Conservation (phyloP, 306 rosid genomes). For the Calophaca sinica region DNA sequence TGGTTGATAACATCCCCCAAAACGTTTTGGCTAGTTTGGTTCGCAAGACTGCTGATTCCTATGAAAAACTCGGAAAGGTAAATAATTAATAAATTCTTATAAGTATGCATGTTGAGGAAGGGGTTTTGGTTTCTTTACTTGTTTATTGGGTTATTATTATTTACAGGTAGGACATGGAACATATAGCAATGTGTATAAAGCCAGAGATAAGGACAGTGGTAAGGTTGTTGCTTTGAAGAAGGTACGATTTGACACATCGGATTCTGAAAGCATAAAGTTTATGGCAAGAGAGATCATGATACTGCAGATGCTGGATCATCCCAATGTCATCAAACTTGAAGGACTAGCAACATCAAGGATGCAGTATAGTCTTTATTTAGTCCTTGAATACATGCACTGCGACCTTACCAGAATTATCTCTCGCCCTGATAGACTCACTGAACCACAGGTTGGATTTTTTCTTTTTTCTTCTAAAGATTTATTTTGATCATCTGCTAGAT, state of each 20-base stretch:
- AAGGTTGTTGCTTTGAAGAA: conserved; percentile 82
- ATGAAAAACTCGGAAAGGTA: conserved; percentile 77
- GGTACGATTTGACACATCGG: conserved; percentile 78
- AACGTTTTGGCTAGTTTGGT: conserved; percentile 58
- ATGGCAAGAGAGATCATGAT: conserved; percentile 85
- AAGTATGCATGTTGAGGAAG: too few relatives aligned
- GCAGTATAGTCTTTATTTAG: conserved; percentile 82
- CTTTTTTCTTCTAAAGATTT: not conserved
- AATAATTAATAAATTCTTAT: not conserved
- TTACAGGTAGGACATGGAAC: conserved; percentile 76
- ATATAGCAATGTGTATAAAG: conserved; percentile 86
- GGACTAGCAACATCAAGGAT: conserved; percentile 78
- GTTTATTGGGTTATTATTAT: too few relatives aligned
- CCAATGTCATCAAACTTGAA: conserved; percentile 77
- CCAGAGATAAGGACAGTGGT: conserved; percentile 62
- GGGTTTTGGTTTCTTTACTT: too few relatives aligned
- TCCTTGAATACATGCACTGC: conserved; percentile 64
- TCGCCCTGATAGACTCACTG: conserved; percentile 62
- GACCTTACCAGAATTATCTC: conserved; percentile 70
- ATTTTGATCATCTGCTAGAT: not conserved
- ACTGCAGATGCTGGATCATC: conserved; percentile 67
- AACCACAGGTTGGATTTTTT: conserved; percentile 64
- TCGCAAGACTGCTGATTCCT: conserved; percentile 72
- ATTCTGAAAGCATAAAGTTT: conserved; percentile 70
- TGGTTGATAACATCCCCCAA: conserved; percentile 62